A percentile compares a stretch with the other conserved stretches of the same genome.
Evolutionary conservation across 83 land plant genomes (phyloP).

Genomic region (Thuja plicata): DNA sequence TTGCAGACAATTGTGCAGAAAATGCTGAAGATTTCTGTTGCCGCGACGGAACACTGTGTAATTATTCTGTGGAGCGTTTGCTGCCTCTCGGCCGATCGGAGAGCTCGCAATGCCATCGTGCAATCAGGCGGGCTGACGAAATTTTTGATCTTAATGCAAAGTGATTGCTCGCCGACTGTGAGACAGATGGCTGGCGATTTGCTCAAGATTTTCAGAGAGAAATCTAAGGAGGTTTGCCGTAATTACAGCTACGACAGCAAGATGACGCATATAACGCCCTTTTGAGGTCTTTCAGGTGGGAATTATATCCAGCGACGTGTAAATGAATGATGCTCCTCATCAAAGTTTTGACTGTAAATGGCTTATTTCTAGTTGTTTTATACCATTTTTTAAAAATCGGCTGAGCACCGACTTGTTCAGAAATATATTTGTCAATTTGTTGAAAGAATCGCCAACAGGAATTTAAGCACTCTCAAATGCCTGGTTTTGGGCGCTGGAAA

Average conservation of each 20-base stretch:
- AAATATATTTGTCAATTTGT: background rate
- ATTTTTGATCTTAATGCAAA: slow-evolving; percentile 66
- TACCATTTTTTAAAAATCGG: background rate
- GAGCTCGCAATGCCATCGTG: slow-evolving; percentile 41
- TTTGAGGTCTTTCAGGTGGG: slow-evolving; percentile 15
- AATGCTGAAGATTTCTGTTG: slow-evolving; percentile 48
- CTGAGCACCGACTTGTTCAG: background rate
- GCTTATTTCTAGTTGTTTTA: background rate
- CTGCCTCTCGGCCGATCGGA: slow-evolving; percentile 31
- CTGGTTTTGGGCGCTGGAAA: no score
- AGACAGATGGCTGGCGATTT: slow-evolving; percentile 57
- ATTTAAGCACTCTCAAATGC: no score
- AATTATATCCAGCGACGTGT: background rate
- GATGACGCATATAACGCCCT: slow-evolving; percentile 65
- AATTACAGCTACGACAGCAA: slow-evolving; percentile 56
- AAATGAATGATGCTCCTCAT: background rate
- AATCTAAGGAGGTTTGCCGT: slow-evolving; percentile 23
- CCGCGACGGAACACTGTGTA: slow-evolving; percentile 63
- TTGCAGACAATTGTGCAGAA: slow-evolving; percentile 40
- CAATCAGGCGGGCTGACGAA: slow-evolving; percentile 41
- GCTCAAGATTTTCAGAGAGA: slow-evolving; percentile 42
- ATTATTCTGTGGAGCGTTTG: slow-evolving; percentile 71
- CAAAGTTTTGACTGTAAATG: slow-evolving; percentile 6
- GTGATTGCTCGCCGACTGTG: slow-evolving; percentile 49
- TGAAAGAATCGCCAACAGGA: no score